Evolutionary conservation across 768 basidiomycete species (phyloP).

Genomic region (Collybia mongolica): DNA sequence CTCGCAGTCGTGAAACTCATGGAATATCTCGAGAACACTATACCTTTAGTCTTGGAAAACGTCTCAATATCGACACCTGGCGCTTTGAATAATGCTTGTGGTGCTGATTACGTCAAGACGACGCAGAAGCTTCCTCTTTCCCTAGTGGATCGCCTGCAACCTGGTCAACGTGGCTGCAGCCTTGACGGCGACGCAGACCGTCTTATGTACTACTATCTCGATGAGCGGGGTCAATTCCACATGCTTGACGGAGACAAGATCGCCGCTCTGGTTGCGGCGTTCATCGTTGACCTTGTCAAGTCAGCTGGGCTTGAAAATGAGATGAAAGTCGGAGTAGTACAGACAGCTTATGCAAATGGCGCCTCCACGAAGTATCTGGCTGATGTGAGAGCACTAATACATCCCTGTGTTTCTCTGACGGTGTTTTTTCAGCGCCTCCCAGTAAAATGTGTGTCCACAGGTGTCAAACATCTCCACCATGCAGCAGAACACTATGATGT

Average conservation of each 20-base stretch:
- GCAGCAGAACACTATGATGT: constrained; percentile 92
- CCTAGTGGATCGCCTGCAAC: constrained; percentile 55
- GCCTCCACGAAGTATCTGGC: constrained; percentile 91
- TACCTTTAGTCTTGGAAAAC: constrained; percentile 72
- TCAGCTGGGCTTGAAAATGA: constrained; percentile 75
- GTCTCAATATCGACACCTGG: constrained; percentile 62
- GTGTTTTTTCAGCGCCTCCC: constrained; percentile 68
- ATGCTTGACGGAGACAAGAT: constrained; percentile 99
- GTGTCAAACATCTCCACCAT: constrained; percentile 97
- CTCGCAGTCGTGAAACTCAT: constrained; percentile 62
- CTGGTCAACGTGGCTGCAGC: constrained; percentile 85
- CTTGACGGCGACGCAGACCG: constrained; percentile 98
- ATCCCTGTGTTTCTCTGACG: no score
- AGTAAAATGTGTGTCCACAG: constrained; percentile 92
- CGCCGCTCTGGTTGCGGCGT: constrained; percentile 88
- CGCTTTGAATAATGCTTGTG: constrained; percentile 83
- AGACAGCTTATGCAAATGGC: constrained; percentile 98
- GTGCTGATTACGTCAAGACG: constrained; percentile 97
- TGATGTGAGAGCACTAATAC: constrained; percentile 42
- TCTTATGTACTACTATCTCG: constrained; percentile 92
- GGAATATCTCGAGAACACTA: constrained; percentile 53
- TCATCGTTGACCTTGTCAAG: constrained; percentile 88
- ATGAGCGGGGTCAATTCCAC: constrained; percentile 74
- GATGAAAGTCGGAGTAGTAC: constrained; percentile 90
- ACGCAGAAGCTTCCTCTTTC: constrained; percentile 83